Percentiles rank a stretch among this genome's conserved stretches.
Conservation (phyloP, 345 rosid species). For the Laguncularia racemosa region DNA sequence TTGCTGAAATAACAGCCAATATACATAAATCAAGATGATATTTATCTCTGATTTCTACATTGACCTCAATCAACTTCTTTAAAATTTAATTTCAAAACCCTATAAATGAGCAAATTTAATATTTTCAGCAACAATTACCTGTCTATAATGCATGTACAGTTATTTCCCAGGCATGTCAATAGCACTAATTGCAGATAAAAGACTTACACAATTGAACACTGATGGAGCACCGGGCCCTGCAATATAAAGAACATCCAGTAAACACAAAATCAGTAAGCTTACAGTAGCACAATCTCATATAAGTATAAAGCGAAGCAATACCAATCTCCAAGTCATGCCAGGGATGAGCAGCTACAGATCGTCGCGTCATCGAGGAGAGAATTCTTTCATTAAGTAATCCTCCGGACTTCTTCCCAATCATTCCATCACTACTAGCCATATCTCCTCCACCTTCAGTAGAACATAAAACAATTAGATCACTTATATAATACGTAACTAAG, state of each 20-base stretch:
- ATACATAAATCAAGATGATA: background rate
- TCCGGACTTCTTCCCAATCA: conserved; percentile 9
- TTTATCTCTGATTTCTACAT: no score
- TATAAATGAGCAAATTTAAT: no score
- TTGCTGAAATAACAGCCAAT: background rate
- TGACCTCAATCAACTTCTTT: no score
- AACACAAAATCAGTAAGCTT: background rate
- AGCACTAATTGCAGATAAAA: conserved; percentile 1
- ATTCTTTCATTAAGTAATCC: conserved; percentile 66
- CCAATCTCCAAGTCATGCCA: conserved; percentile 97
- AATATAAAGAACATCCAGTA: conserved; percentile 10
- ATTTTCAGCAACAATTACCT: no score
- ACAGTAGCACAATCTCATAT: background rate
- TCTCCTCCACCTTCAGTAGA: background rate
- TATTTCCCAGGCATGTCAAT: no score
- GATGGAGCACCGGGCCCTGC: conserved; percentile 88
- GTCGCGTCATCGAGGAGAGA: conserved; percentile 60
- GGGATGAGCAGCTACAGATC: conserved; percentile 89
- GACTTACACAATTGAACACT: conserved; percentile 82
- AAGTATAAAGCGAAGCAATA: conserved; percentile 8
- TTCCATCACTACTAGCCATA: conserved; percentile 52
- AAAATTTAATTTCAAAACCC: no score
- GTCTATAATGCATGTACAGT: no score
- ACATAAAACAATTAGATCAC: no score
- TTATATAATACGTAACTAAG: no score